Conservation (phyloP, 140 eudicot species). For the Bidens hawaiensis region DNA sequence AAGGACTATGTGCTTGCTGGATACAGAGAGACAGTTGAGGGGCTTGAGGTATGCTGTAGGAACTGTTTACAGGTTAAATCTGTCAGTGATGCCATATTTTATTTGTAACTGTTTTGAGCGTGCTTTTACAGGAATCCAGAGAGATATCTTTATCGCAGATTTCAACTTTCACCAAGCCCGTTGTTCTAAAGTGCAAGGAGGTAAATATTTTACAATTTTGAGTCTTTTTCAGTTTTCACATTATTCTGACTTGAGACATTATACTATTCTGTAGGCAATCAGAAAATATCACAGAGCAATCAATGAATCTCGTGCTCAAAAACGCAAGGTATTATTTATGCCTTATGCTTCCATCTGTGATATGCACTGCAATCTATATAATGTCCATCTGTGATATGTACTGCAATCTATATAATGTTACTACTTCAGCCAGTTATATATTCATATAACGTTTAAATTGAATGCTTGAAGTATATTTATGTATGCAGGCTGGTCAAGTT, state of each 20-base stretch:
- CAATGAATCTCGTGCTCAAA: slow-evolving; percentile 94
- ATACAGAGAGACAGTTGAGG: slow-evolving; percentile 93
- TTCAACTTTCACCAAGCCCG: slow-evolving; percentile 57
- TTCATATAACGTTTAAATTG: neutral
- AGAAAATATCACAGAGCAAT: slow-evolving; percentile 91
- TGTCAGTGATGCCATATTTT: neutral
- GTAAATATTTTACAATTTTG: slow-evolving; percentile 25
- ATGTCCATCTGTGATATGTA: slow-evolving; percentile 1
- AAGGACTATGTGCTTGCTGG: slow-evolving; percentile 88
- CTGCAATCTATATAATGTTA: slow-evolving; percentile 4
- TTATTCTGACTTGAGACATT: neutral
- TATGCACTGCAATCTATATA: slow-evolving; percentile 5
- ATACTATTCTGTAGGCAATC: slow-evolving; percentile 59
- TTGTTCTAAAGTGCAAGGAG: slow-evolving; percentile 78
- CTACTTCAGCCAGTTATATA: neutral
- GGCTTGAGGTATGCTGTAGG: slow-evolving; percentile 71
- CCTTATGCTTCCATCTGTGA: slow-evolving; percentile 7
- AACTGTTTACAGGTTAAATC: neutral
- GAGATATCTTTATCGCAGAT: slow-evolving; percentile 90
- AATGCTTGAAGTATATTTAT: slow-evolving; percentile 12
- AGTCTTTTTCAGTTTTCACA: neutral
- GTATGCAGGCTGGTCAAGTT: slow-evolving; percentile 93
- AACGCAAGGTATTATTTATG: slow-evolving; percentile 70
- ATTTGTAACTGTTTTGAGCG: neutral
- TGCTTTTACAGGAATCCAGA: slow-evolving; percentile 64